Evolutionary conservation across 2,329 filamentous ascomycete genomes (phyloP).

Genomic region (Colletotrichum endophyticum): DNA sequence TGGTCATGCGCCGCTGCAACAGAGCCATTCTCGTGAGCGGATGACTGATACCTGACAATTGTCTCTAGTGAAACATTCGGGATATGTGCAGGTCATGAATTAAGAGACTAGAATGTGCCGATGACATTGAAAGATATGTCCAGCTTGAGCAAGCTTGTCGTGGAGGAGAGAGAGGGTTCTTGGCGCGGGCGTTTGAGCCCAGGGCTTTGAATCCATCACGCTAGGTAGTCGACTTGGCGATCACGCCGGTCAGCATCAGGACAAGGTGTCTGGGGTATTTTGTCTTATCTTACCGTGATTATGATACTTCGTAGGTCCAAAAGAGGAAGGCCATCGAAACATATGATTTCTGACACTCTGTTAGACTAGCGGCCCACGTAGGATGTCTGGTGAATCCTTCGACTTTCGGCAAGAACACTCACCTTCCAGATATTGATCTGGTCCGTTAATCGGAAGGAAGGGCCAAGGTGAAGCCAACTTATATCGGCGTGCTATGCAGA

Average conservation of each 20-base stretch:
- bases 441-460: no score
- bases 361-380: neutral
- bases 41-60: neutral
- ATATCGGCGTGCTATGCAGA: rapidly evolving
- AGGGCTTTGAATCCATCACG: neutral
- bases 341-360: neutral
- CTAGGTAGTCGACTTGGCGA: neutral
- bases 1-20: neutral
- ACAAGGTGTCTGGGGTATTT: neutral
- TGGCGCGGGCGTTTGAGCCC: neutral
- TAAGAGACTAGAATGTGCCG: neutral
- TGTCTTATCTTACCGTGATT: neutral
- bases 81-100: neutral
- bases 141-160: neutral
- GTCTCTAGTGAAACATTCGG: neutral
- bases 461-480: neutral
- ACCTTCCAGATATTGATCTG: neutral
- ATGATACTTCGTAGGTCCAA: neutral
- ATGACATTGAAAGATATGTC: neutral
- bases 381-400: neutral
- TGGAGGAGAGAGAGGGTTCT: neutral
- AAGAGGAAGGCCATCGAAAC: neutral
- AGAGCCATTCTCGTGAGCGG: neutral
- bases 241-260: neutral
- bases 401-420: neutral